These are phyloP conservation scores for Penicillium vulpinum DNA, from an alignment of 2,329 filamentous ascomycete genomes.

Conservation along the genomic window DNA sequence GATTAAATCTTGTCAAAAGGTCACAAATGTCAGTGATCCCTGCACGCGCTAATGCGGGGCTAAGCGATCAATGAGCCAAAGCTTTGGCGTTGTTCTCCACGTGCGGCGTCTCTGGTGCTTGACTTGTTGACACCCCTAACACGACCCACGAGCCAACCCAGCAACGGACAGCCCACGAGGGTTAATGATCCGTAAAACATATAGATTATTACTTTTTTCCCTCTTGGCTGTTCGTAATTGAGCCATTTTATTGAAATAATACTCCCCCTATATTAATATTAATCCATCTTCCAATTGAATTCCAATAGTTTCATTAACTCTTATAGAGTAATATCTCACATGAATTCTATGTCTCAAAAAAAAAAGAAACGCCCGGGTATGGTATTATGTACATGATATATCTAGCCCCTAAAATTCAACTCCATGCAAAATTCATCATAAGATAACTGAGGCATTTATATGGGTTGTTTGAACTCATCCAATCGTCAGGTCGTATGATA, in stretches of 20 bases:
- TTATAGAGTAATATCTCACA: too few species aligned
- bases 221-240: neutral
- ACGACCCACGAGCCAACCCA: neutral
- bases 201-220: too few species aligned
- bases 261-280: too few species aligned
- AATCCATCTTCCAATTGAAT: too few species aligned
- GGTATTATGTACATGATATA: constrained; percentile 4
- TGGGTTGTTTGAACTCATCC: constrained; percentile 18
- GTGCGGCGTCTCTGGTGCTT: constrained; percentile 15
- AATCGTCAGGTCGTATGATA: constrained; percentile 28
- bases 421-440: constrained; percentile 19
- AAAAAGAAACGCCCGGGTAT: constrained; percentile 4
- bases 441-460: neutral
- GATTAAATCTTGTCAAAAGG: too few species aligned
- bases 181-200: neutral
- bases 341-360: neutral
- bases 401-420: constrained; percentile 8
- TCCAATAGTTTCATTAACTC: neutral
- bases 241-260: neutral
- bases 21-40: constrained; percentile 4
- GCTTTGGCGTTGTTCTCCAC: constrained; percentile 13
- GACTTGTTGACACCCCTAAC: constrained; percentile 3
- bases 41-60: constrained; percentile 6
- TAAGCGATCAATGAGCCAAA: constrained; percentile 9
- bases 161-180: neutral